A percentile compares a stretch with the other conserved stretches of the same genome.
These are phyloP conservation scores for Castanospermum australe DNA, from an alignment of 306 rosid species.

Conservation along the genomic window DNA sequence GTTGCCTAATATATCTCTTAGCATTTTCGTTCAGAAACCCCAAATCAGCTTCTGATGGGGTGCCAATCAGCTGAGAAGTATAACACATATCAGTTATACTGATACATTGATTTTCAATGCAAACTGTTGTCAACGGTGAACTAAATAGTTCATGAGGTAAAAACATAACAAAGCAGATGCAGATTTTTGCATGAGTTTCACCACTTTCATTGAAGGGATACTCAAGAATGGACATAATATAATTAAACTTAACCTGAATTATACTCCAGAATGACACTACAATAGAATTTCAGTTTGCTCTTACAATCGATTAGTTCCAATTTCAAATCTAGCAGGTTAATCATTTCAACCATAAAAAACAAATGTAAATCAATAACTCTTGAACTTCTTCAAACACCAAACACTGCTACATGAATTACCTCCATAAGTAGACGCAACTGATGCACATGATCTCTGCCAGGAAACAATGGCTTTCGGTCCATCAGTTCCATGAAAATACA, in stretches of 20 bases:
- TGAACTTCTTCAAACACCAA: slow-evolving; percentile 13
- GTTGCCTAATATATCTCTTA: slow-evolving; percentile 88
- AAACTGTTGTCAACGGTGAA: slow-evolving; percentile 2
- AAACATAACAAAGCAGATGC: background rate
- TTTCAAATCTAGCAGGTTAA: slow-evolving; percentile 15
- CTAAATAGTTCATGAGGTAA: background rate
- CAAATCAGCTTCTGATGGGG: slow-evolving; percentile 92
- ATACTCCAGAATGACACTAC: slow-evolving; percentile 12
- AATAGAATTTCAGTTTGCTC: slow-evolving; percentile 27
- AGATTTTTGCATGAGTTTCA: background rate
- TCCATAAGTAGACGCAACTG: slow-evolving; percentile 95
- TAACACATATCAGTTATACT: background rate
- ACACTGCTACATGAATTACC: slow-evolving; percentile 45
- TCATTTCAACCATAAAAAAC: slow-evolving; percentile 12
- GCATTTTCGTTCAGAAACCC: slow-evolving; percentile 95
- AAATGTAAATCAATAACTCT: background rate
- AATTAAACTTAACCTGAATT: background rate
- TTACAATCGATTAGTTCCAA: background rate
- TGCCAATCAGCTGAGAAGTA: slow-evolving; percentile 88
- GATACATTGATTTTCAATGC: slow-evolving; percentile 5
- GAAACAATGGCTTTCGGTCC: slow-evolving; percentile 94
- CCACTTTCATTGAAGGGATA: background rate
- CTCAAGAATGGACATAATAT: slow-evolving; percentile 4
- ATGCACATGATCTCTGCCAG: slow-evolving; percentile 97
- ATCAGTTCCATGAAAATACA: slow-evolving; percentile 97